phyloP scores from a whole-genome alignment of 2,329 filamentous ascomycete genomes.

The Aspergillus melleus region DNA sequence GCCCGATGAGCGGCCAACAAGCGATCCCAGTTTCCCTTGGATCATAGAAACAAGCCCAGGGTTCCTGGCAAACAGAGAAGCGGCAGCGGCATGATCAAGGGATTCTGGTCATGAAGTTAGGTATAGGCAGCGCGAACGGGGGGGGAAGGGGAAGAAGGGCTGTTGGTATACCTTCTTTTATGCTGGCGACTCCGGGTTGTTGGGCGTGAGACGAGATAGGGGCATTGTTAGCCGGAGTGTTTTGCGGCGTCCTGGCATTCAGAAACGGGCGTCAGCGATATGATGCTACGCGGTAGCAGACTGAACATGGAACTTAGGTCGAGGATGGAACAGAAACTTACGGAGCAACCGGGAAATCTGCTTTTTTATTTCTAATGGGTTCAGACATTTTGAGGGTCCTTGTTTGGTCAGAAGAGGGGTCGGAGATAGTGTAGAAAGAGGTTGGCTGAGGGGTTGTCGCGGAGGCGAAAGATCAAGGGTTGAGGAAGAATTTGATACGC shows the following conservation, averaged over 20 bases:
- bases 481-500: slow-evolving; percentile 41
- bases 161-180: slow-evolving; percentile 82
- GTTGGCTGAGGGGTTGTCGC: slow-evolving; percentile 23
- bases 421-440: slow-evolving; percentile 11
- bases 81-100: slow-evolving; percentile 80
- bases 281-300: slow-evolving; percentile 2
- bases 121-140: slow-evolving; percentile 5
- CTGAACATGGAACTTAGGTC: background rate
- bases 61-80: slow-evolving; percentile 93
- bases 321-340: slow-evolving; percentile 46
- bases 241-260: slow-evolving; percentile 83
- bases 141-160: background rate
- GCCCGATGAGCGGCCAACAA: slow-evolving; percentile 92
- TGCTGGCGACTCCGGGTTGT: slow-evolving; percentile 89
- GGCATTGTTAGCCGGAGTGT: slow-evolving; percentile 92
- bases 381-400: slow-evolving; percentile 57
- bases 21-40: slow-evolving; percentile 88
- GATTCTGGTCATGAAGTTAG: slow-evolving; percentile 65
- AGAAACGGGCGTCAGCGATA: slow-evolving; percentile 27
- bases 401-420: slow-evolving; percentile 8
- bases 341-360: slow-evolving; percentile 63
- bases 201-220: slow-evolving; percentile 97
- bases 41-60: slow-evolving; percentile 95
- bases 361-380: slow-evolving; percentile 67
- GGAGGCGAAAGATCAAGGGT: slow-evolving; percentile 26